Conservation (phyloP, 208 protist genomes). For the Spongospora subterranea region DNA sequence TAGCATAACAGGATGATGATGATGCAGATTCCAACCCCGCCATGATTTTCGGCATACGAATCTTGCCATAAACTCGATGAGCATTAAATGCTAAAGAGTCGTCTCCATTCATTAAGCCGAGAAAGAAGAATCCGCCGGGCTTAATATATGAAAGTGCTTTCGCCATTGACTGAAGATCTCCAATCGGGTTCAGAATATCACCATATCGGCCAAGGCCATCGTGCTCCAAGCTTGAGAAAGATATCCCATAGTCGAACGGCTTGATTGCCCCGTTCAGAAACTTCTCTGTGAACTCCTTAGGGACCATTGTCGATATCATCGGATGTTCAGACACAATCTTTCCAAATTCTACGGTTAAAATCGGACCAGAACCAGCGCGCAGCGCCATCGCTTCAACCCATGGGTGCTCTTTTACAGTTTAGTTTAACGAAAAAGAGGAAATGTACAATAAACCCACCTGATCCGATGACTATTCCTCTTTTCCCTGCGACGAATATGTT, state of each 20-base stretch:
- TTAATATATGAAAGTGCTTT: neutral
- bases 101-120: neutral
- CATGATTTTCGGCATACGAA: neutral
- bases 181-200: neutral
- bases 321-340: neutral
- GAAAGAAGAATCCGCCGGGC: neutral
- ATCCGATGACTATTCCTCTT: neutral
- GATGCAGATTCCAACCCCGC: too few species aligned
- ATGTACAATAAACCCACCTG: too few species aligned
- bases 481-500: neutral
- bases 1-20: too few species aligned
- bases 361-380: neutral
- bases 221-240: neutral
- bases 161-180: neutral
- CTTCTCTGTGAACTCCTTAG: neutral
- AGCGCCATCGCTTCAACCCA: neutral
- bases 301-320: neutral
- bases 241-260: neutral
- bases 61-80: neutral
- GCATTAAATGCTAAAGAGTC: neutral
- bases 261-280: neutral
- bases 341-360: neutral
- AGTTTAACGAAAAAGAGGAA: too few species aligned
- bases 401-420: neutral
- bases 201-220: constrained; percentile 15